Percentiles rank a stretch among this genome's conserved stretches.
These are phyloP conservation scores for Chamaecrista fasciculata DNA, from an alignment of 306 rosid genomes.

Conservation along the genomic window DNA sequence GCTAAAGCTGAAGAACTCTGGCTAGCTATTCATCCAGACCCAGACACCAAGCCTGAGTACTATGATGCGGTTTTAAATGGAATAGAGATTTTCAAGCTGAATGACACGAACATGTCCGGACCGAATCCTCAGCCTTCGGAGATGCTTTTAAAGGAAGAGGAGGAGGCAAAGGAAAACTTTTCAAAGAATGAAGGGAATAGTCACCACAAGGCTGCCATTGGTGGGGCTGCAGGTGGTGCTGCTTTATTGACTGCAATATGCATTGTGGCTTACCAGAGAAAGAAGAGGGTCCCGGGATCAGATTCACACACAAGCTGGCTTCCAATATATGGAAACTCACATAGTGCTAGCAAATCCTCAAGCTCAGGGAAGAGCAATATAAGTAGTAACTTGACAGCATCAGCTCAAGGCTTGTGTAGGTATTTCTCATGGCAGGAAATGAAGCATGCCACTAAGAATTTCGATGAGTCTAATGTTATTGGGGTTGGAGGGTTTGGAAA, in stretches of 20 bases:
- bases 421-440: constrained; percentile 51
- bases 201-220: constrained; percentile 25
- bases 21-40: constrained; percentile 45
- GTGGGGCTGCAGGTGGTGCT: constrained; percentile 52
- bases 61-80: constrained; percentile 50
- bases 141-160: constrained; percentile 23
- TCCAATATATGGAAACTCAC: constrained; percentile 38
- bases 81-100: constrained; percentile 55
- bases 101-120: constrained; percentile 48
- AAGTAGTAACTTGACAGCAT: constrained; percentile 31
- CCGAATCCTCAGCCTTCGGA: constrained; percentile 54
- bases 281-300: constrained; percentile 36
- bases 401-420: constrained; percentile 54
- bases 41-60: constrained; percentile 32
- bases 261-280: constrained; percentile 32
- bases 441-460: constrained; percentile 40
- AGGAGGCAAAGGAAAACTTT: neutral
- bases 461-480: constrained; percentile 52
- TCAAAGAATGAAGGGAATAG: neutral
- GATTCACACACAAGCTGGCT: constrained; percentile 46
- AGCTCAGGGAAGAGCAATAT: constrained; percentile 36
- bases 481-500: constrained; percentile 69
- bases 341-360: constrained; percentile 30
- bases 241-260: constrained; percentile 46
- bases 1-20: constrained; percentile 28